Evolutionary conservation across 768 basidiomycete genomes (phyloP).

Genomic region (Tulasnella sp.): DNA sequence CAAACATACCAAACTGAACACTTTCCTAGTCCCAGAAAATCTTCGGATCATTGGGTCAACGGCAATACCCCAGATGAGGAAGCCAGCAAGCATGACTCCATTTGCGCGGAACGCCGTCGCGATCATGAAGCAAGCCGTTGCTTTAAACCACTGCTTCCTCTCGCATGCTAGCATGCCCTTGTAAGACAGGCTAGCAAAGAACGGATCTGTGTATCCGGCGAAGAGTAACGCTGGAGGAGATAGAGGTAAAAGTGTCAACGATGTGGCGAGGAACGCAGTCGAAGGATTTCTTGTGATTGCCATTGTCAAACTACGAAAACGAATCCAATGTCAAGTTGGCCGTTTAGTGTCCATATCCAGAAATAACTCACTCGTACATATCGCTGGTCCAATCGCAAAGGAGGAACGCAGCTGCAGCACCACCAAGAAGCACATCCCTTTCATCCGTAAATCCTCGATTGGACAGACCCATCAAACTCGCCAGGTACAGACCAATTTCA

Average conservation of each 20-base stretch:
- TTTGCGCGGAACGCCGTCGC: conserved; percentile 68
- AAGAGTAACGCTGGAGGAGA: conserved; percentile 66
- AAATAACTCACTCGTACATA: conserved; percentile 17
- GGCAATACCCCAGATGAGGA: conserved; percentile 63
- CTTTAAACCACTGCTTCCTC: conserved; percentile 39
- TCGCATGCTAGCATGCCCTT: conserved; percentile 55
- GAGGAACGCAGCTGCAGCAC: neutral
- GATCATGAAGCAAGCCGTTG: conserved; percentile 50
- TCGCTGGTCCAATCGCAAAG: conserved; percentile 15
- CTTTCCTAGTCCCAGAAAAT: neutral
- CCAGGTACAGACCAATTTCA: conserved; percentile 4
- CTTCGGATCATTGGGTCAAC: conserved; percentile 40
- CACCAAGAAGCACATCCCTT: conserved; percentile 20
- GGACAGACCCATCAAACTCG: conserved; percentile 5
- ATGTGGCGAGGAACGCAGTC: conserved; percentile 49
- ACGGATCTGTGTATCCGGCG: conserved; percentile 74
- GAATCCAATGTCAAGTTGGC: neutral
- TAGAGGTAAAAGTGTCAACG: conserved; percentile 68
- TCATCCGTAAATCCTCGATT: conserved; percentile 20
- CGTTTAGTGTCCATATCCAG: neutral
- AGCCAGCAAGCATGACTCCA: conserved; percentile 64
- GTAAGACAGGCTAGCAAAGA: conserved; percentile 76
- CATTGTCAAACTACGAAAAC: conserved; percentile 37
- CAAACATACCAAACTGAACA: neutral
- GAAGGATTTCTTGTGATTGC: conserved; percentile 43